Percentiles rank a stretch among this genome's conserved stretches.
Conservation (phyloP, 176 grass and related monocot species). For the Carex parvula region DNA sequence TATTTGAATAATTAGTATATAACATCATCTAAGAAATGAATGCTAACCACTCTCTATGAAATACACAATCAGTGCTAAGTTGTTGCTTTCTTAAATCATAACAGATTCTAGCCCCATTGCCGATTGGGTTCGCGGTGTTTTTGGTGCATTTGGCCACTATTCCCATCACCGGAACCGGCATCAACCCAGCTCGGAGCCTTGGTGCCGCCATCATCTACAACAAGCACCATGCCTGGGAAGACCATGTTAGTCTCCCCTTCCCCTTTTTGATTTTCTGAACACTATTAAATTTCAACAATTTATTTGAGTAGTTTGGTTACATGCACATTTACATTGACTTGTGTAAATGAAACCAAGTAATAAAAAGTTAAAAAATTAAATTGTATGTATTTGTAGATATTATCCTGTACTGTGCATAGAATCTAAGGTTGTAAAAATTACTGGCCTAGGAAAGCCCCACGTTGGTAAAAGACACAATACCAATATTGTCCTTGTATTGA, state of each 20-base stretch:
- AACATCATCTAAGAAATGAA: not conserved
- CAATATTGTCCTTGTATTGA: not conserved
- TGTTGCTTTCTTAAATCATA: conserved; percentile 8
- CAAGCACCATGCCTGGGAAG: conserved; percentile 63
- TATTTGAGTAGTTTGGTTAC: not conserved
- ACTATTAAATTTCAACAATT: not conserved
- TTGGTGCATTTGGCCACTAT: conserved; percentile 96
- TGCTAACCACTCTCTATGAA: not conserved
- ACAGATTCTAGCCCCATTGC: conserved; percentile 86
- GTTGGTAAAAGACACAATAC: not conserved
- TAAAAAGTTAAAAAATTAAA: not conserved
- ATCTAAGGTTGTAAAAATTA: not conserved
- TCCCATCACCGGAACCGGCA: conserved; percentile 94
- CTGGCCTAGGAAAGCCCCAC: not conserved
- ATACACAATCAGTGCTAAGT: not conserved
- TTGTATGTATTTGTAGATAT: not conserved
- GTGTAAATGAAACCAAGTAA: not conserved
- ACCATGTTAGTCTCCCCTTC: conserved; percentile 57
- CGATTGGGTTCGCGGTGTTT: conserved; percentile 93
- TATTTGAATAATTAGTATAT: not conserved
- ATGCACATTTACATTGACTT: not conserved
- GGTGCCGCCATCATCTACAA: conserved; percentile 88
- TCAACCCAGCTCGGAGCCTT: conserved; percentile 93
- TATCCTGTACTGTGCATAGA: not conserved
- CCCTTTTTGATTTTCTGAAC: not conserved